Evolutionary conservation across 352 stramenopile species (phyloP).

Genomic region (Pythium rishiriense): DNA sequence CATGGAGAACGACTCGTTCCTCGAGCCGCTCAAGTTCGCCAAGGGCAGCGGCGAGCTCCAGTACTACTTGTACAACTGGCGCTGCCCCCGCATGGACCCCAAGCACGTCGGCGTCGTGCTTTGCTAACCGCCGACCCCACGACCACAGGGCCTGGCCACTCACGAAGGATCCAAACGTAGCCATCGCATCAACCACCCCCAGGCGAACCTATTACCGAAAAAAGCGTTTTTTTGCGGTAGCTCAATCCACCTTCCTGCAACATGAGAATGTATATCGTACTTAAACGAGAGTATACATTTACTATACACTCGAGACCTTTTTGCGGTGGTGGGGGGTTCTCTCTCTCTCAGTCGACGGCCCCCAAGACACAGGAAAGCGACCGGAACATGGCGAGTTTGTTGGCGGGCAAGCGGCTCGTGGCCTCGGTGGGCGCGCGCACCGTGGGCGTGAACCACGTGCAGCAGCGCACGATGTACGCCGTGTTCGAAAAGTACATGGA

Average conservation of each 20-base stretch:
- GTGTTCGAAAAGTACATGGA: constrained; percentile 84
- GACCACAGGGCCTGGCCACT: not conserved
- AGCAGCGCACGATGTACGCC: constrained; percentile 76
- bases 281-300: not conserved
- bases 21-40: constrained; percentile 61
- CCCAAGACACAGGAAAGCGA: constrained; percentile 1
- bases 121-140: constrained; percentile 14
- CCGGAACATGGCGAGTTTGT: constrained; percentile 28
- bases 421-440: constrained; percentile 1
- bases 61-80: constrained; percentile 83
- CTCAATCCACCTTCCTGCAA: not conserved
- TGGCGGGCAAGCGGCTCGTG: constrained; percentile 34
- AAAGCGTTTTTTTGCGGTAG: constrained; percentile 1
- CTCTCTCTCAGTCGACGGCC: not conserved
- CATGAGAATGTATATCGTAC: not conserved
- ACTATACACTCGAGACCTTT: constrained; percentile 4
- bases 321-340: constrained; percentile 24
- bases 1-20: constrained; percentile 63
- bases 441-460: constrained; percentile 25
- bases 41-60: constrained; percentile 63
- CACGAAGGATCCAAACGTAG: not conserved
- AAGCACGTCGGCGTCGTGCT: constrained; percentile 58
- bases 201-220: constrained; percentile 18
- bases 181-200: not conserved
- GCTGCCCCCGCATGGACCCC: constrained; percentile 58